A percentile compares a stretch with the other conserved stretches of the same genome.
Evolutionary conservation across 352 stramenopile species (phyloP).

Genomic region (Globisporangium middletonii): DNA sequence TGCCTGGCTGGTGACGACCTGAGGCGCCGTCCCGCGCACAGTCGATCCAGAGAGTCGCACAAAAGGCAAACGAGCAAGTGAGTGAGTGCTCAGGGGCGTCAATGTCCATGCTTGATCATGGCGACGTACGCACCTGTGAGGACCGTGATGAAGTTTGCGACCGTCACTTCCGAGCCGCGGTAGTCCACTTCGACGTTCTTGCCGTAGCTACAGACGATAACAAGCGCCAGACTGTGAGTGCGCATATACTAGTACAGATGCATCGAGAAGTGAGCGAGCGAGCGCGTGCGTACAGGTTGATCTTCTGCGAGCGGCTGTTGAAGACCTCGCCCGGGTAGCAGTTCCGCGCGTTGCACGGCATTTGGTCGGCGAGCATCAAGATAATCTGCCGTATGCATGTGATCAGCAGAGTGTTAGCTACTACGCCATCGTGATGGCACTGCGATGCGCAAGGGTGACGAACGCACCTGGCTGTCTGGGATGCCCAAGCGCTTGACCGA

Average conservation of each 20-base stretch:
- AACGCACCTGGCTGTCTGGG: constrained; percentile 86
- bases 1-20: constrained; percentile 87
- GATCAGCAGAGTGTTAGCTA: neutral
- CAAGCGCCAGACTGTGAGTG: neutral
- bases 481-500: constrained; percentile 91
- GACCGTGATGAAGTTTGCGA: constrained; percentile 95
- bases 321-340: constrained; percentile 89
- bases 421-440: neutral
- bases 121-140: constrained; percentile 57
- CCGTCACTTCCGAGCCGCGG: constrained; percentile 93
- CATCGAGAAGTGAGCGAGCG: neutral
- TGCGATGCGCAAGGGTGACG: neutral
- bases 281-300: constrained; percentile 55
- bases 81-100: neutral
- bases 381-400: constrained; percentile 77
- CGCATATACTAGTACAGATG: neutral
- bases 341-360: constrained; percentile 90
- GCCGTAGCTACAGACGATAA: constrained; percentile 49
- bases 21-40: neutral
- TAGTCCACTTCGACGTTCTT: constrained; percentile 94
- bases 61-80: neutral
- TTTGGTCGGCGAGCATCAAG: constrained; percentile 96
- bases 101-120: neutral
- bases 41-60: neutral
- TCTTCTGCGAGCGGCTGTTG: constrained; percentile 86